A percentile compares a stretch with the other conserved stretches of the same genome.
Conservation (phyloP, 129 eudicot genomes). For the Saposhnikovia divaricata region DNA sequence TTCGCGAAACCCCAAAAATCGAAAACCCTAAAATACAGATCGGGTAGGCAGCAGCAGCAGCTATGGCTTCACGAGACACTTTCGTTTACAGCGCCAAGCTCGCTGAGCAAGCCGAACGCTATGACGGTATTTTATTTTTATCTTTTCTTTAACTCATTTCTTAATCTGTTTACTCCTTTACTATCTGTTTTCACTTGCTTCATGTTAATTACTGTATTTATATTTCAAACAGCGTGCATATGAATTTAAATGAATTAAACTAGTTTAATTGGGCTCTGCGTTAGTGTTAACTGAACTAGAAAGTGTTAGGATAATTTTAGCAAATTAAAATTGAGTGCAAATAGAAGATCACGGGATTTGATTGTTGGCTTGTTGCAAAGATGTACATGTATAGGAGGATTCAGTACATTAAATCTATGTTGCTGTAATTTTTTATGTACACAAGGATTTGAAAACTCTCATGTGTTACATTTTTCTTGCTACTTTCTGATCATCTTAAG, state of each 20-base stretch:
- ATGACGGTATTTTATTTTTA: constrained; percentile 19
- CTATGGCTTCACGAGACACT: constrained; percentile 35
- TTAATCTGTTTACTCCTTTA: not conserved
- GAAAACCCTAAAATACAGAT: constrained; percentile 12
- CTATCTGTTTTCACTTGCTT: not conserved
- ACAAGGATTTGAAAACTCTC: not conserved
- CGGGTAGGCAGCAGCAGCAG: not conserved
- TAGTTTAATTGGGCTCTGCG: not conserved
- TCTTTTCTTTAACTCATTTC: not conserved
- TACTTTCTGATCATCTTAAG: not conserved
- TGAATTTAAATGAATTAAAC: no score
- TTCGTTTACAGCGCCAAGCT: constrained; percentile 34
- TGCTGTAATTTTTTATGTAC: not conserved
- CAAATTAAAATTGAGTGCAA: not conserved
- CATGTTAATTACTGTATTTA: no score
- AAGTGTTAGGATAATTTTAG: no score
- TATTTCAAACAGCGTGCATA: no score
- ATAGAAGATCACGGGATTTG: not conserved
- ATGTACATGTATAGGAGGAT: not conserved
- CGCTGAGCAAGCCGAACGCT: constrained; percentile 40
- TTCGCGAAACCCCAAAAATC: no score
- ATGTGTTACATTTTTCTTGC: not conserved
- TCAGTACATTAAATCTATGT: not conserved
- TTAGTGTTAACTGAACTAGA: not conserved
- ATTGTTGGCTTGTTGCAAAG: not conserved